Conservation (phyloP, 345 rosid genomes). For the Linum usitatissimum region DNA sequence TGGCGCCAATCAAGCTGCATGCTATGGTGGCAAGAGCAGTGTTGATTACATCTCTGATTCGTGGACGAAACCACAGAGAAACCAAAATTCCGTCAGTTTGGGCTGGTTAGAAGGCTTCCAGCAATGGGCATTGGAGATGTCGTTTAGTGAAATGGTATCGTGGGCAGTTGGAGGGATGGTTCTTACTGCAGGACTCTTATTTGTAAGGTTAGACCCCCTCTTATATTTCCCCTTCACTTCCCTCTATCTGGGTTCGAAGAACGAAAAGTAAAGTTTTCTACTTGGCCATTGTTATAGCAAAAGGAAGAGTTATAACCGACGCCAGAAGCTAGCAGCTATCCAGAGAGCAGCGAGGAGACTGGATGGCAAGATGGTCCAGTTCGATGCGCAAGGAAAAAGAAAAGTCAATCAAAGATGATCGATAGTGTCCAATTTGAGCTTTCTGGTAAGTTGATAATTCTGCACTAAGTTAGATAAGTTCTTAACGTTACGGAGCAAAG, state of each 20-base stretch:
- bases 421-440: not conserved
- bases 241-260: not conserved
- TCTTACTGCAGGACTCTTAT: conserved; percentile 52
- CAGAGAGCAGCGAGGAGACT: conserved; percentile 50
- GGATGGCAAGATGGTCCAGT: conserved; percentile 36
- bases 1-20: conserved; percentile 35
- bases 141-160: conserved; percentile 40
- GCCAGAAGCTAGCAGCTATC: conserved; percentile 43
- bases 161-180: conserved; percentile 85
- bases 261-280: not conserved
- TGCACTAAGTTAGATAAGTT: conserved; percentile 1
- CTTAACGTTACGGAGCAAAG: not conserved
- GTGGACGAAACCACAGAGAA: conserved; percentile 46
- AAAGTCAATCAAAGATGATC: conserved; percentile 34
- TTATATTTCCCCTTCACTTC: conserved; percentile 1
- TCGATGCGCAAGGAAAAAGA: conserved; percentile 27
- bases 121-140: conserved; percentile 41
- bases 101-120: conserved; percentile 29
- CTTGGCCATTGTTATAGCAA: conserved; percentile 28
- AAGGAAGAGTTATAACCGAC: conserved; percentile 41
- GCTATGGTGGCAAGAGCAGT: conserved; percentile 81
- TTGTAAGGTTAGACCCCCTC: conserved; percentile 39
- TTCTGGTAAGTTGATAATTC: not conserved
- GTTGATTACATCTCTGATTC: conserved; percentile 69
- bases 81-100: conserved; percentile 19